These are phyloP conservation scores for Camelina neglecta DNA, from an alignment of 345 rosid species.

Conservation along the genomic window DNA sequence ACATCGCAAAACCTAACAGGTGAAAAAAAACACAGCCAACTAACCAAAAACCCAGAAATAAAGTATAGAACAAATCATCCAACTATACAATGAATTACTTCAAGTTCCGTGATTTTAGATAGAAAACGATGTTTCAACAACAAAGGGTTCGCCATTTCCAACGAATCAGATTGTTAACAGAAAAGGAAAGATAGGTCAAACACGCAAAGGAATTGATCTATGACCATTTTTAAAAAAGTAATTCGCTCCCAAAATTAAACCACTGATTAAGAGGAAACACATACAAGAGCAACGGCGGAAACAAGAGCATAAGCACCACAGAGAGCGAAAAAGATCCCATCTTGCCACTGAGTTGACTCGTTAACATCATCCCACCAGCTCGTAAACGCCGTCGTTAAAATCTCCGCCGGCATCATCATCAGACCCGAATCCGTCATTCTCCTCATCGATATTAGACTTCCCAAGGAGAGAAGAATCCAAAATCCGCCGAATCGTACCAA, in stretches of 20 bases:
- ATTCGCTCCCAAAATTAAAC: background rate
- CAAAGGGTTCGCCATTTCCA: background rate
- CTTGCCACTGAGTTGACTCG: slow-evolving; percentile 88
- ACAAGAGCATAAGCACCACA: slow-evolving; percentile 94
- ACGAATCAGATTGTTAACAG: background rate
- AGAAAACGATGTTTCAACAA: slow-evolving; percentile 33
- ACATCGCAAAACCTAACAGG: slow-evolving; percentile 17
- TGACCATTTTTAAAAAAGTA: background rate
- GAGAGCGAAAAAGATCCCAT: slow-evolving; percentile 87
- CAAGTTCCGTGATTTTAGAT: background rate
- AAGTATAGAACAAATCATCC: slow-evolving; percentile 13
- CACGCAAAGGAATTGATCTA: slow-evolving; percentile 12
- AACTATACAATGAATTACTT: background rate
- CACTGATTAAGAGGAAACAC: background rate
- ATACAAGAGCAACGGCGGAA: slow-evolving; percentile 79
- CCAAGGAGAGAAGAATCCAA: slow-evolving; percentile 7
- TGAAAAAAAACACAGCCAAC: background rate
- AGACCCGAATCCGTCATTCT: slow-evolving; percentile 17
- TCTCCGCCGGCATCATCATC: slow-evolving; percentile 42
- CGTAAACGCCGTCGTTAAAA: slow-evolving; percentile 34
- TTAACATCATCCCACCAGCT: slow-evolving; percentile 92
- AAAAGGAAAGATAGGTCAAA: slow-evolving; percentile 26
- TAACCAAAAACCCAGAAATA: background rate
- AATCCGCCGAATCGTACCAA: slow-evolving; percentile 18
- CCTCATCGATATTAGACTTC: background rate